Evolutionary conservation across 257 asterid species (phyloP).

Genomic region (Penstemon davidsonii): DNA sequence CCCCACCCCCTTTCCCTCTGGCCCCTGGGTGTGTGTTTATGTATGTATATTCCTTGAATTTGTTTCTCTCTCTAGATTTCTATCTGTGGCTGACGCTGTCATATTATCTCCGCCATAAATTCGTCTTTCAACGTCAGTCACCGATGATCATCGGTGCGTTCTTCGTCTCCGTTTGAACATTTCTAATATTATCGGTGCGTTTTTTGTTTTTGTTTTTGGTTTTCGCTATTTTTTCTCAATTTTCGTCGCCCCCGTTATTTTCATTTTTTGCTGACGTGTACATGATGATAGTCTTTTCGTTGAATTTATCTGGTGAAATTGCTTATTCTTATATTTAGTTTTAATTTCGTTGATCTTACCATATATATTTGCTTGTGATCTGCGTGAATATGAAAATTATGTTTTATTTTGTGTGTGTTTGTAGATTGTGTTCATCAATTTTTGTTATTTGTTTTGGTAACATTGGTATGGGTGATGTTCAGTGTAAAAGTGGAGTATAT

Average conservation of each 20-base stretch:
- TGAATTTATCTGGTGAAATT: constrained; percentile 24
- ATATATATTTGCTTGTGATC: constrained; percentile 1
- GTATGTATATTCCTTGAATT: constrained; percentile 3
- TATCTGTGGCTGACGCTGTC: constrained; percentile 44
- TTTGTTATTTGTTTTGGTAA: background rate
- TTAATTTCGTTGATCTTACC: background rate
- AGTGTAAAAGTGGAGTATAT: no score
- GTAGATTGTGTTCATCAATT: background rate
- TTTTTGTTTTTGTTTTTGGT: background rate
- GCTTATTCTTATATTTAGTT: constrained; percentile 5
- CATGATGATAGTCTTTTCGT: constrained; percentile 20
- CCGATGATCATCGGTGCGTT: constrained; percentile 61
- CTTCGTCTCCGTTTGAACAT: constrained; percentile 29
- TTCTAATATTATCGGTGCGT: constrained; percentile 38
- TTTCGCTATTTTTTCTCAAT: background rate
- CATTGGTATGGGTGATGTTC: background rate
- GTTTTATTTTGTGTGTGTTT: background rate
- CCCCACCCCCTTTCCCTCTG: background rate
- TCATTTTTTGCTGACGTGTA: constrained; percentile 2
- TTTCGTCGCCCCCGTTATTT: constrained; percentile 11
- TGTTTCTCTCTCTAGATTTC: constrained; percentile 13
- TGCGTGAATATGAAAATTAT: constrained; percentile 15
- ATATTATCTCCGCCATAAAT: constrained; percentile 34
- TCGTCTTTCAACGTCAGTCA: constrained; percentile 41
- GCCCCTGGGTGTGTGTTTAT: background rate